Evolutionary conservation across 1,284 basidiomycete genomes (phyloP).

Genomic region (Phaffia rhodozyma): DNA sequence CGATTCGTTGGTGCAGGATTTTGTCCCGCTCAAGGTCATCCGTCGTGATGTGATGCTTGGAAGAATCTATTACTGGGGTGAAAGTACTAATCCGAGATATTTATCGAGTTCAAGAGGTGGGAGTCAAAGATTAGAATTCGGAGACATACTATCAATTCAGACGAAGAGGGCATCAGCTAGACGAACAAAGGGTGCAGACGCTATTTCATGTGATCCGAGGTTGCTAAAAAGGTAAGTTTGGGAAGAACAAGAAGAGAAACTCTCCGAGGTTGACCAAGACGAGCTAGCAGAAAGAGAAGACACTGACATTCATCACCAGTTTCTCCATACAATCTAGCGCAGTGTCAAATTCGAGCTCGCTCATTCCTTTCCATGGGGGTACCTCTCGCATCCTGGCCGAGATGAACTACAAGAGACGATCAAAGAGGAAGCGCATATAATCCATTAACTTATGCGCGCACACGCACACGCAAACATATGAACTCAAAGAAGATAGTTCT

Average conservation of each 20-base stretch:
- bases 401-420: slow-evolving; percentile 55
- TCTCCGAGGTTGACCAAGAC: neutral
- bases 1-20: slow-evolving; percentile 79
- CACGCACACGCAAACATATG: neutral
- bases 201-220: neutral
- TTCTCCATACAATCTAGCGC: slow-evolving; percentile 99
- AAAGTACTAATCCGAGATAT: slow-evolving; percentile 54
- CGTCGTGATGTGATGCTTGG: slow-evolving; percentile 62
- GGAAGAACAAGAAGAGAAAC: slow-evolving; percentile 13
- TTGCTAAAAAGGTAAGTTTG: neutral
- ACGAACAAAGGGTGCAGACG: slow-evolving; percentile 17
- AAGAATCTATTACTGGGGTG: slow-evolving; percentile 59
- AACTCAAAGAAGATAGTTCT: slow-evolving; percentile 27
- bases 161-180: neutral
- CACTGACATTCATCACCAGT: slow-evolving; percentile 94
- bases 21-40: slow-evolving; percentile 93
- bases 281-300: slow-evolving; percentile 31
- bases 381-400: slow-evolving; percentile 68
- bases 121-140: slow-evolving; percentile 6
- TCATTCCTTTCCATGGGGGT: slow-evolving; percentile 63
- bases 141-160: neutral
- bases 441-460: neutral
- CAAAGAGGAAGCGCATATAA: slow-evolving; percentile 14
- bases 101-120: neutral
- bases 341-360: slow-evolving; percentile 82